Evolutionary conservation across 306 rosid species (phyloP), one percentile per base, ranked within the genome.

Genomic region (Sindora glabra): DNA sequence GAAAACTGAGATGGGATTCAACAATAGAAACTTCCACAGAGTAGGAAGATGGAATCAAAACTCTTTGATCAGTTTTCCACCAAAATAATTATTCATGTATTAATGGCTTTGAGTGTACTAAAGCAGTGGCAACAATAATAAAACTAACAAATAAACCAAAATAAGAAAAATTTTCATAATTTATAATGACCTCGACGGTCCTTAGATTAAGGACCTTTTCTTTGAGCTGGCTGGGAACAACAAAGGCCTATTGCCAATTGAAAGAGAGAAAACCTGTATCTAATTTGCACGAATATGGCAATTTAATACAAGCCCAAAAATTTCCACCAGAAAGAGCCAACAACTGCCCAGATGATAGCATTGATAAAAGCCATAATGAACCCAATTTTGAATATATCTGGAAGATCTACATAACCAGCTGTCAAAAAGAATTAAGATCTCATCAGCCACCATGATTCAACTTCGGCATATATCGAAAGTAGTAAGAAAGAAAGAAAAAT

Each of bases 361-460:
- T 92, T 92, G 44, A 92, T 21, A 16, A 86, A 26, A 5, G 95
- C 86, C 94, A 89, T 89, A 53, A 71, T 62, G 11, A 92, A 82
- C 8, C 96, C 99, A 7, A 73, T 33, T 74, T 73, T 86, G 76
- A 92, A 86, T 48, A 92, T 75, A 46, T 89, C 90, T 2, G 94
- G 90, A 62, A 92, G 95, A 14, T 89, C 94, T 5, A 92, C 59
- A 23, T 86, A 92, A 48, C 99, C 99, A 62, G 95, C 99, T 92
- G 99, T 66, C 62, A 67, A 56, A 66, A 65, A 78, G 14, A 58
- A 65, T 45, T 21, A 19, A 26, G 56, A 73, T 37, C 56, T 26
- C 55, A 52, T 80, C 38, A 82, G 72, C 47, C 61, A 42, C 34
- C 33, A 42, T 52, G 42, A 64, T 25, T 34, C 19, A 71, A 60